Percentiles rank a stretch among this genome's conserved stretches.
Conservation (phyloP, 2,329 filamentous ascomycete genomes). For the Tolypocladium inflatum region DNA sequence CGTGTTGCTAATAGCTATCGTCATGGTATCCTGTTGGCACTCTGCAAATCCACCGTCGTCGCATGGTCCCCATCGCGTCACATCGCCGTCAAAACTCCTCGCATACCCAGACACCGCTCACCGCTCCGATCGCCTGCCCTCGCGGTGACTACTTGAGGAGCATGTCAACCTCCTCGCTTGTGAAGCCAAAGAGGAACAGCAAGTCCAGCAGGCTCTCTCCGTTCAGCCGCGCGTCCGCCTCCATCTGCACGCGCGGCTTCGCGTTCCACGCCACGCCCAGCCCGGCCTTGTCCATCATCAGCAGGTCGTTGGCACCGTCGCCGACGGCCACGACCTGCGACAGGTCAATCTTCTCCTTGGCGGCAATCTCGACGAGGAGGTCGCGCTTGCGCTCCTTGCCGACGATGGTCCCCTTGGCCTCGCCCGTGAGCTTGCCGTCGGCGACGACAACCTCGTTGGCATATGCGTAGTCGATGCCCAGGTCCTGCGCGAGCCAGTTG, state of each 20-base stretch:
- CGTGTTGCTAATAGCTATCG: not conserved
- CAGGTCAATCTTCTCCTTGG: conserved; percentile 53
- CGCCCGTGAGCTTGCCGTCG: conserved; percentile 55
- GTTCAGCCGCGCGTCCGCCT: conserved; percentile 65
- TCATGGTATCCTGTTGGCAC: not conserved
- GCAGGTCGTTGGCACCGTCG: conserved; percentile 73
- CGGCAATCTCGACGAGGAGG: conserved; percentile 61
- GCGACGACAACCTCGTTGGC: conserved; percentile 75
- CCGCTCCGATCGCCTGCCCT: not conserved
- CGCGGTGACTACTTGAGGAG: conserved; percentile 7
- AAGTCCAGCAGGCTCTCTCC: conserved; percentile 61
- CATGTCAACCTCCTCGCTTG: conserved; percentile 43
- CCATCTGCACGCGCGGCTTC: conserved; percentile 72
- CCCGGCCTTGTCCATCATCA: conserved; percentile 69
- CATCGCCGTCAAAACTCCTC: not conserved
- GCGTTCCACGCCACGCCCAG: conserved; percentile 78
- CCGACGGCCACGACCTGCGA: conserved; percentile 66
- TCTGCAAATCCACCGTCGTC: not conserved
- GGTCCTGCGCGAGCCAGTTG: conserved; percentile 68
- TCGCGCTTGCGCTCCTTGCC: conserved; percentile 67
- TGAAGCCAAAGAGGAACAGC: conserved; percentile 65
- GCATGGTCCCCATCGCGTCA: not conserved
- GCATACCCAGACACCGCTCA: not conserved
- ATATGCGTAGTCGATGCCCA: conserved; percentile 80
- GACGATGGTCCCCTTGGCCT: conserved; percentile 63